These are phyloP conservation scores for Lunasporangiospora selenospora DNA, from an alignment of 192 early-diverging fungal genomes.

Conservation along the genomic window DNA sequence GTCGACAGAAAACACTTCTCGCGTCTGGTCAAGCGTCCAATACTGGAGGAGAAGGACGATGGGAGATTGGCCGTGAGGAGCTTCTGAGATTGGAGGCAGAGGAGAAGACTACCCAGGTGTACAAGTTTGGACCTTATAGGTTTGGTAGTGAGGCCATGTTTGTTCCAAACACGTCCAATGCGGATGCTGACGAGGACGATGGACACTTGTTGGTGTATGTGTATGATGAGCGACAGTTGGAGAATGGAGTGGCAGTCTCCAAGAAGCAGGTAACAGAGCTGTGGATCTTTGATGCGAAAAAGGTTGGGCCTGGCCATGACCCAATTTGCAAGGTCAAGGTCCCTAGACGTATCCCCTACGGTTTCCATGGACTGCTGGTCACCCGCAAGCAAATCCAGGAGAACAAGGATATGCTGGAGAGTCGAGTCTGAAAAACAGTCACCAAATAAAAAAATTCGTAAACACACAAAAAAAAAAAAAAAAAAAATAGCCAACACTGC, in stretches of 20 bases:
- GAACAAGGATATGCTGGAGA: constrained; percentile 9
- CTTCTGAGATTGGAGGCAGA: constrained; percentile 9
- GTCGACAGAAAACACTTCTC: constrained; percentile 2
- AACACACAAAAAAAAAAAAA: too few relatives aligned
- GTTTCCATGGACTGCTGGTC: constrained; percentile 32
- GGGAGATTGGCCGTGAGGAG: constrained; percentile 17
- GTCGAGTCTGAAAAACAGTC: too few relatives aligned
- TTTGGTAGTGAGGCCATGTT: constrained; percentile 27
- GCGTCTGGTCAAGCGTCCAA: too few relatives aligned
- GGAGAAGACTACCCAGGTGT: not conserved
- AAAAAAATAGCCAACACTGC: too few relatives aligned
- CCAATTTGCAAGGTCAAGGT: constrained; percentile 30
- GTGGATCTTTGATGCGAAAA: constrained; percentile 42
- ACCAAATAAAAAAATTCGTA: too few relatives aligned
- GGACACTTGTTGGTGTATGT: constrained; percentile 32
- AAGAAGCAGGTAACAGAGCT: constrained; percentile 33
- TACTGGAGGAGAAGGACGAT: too few relatives aligned
- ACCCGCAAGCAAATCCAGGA: constrained; percentile 29
- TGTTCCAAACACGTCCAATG: too few relatives aligned
- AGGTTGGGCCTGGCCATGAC: constrained; percentile 18
- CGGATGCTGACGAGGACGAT: constrained; percentile 30
- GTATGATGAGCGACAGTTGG: constrained; percentile 34
- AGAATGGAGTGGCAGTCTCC: constrained; percentile 9
- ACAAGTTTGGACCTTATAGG: constrained; percentile 24
- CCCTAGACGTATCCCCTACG: constrained; percentile 33